Conservation (phyloP, 305 asterid species). For the Solanum aculeatissimum region DNA sequence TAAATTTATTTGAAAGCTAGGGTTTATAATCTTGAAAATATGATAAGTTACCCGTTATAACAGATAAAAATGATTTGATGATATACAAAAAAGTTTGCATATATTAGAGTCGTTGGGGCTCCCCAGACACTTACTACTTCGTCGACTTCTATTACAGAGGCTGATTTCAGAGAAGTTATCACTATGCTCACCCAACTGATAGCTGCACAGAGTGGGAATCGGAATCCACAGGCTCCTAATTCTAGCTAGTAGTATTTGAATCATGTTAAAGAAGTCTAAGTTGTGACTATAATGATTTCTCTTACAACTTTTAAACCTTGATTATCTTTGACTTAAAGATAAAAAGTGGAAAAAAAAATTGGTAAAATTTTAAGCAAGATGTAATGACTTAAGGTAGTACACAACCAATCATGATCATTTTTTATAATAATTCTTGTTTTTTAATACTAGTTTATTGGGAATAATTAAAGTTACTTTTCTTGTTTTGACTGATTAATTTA, state of each 20-base stretch:
- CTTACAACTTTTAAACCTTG: background rate
- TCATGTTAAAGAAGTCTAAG: background rate
- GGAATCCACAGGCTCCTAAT: no score
- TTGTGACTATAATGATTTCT: constrained; percentile 4
- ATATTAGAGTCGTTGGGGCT: no score
- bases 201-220: no score
- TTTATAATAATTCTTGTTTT: background rate
- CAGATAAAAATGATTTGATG: background rate
- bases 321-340: constrained; percentile 10
- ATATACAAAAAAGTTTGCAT: background rate
- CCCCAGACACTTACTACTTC: no score
- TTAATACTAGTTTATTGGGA: background rate
- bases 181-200: no score
- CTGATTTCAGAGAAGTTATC: no score
- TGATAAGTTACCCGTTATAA: background rate
- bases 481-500: background rate
- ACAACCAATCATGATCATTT: background rate
- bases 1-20: background rate
- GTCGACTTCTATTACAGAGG: no score
- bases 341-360: background rate
- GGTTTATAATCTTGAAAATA: background rate
- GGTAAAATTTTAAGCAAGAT: background rate
- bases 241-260: no score
- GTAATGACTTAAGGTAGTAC: background rate
- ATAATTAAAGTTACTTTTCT: background rate